Conservation (phyloP, 1,139 yeast genomes). For the Candida sp. region DNA sequence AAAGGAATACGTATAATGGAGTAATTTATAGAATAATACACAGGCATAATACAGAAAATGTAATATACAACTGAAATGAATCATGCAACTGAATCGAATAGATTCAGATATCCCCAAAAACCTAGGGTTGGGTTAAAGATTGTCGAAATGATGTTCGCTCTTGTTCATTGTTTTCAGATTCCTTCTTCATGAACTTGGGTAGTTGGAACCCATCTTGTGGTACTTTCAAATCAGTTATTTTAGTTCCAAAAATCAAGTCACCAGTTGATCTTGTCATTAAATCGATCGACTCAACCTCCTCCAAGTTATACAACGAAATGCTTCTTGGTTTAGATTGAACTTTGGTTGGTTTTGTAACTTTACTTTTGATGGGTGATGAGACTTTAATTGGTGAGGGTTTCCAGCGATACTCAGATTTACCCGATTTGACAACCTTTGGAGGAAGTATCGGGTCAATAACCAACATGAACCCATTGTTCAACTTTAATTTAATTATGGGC, state of each 20-base stretch:
- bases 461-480: slow-evolving; percentile 26
- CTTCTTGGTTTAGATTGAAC: not conserved
- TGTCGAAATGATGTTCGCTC: not conserved
- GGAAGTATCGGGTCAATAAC: slow-evolving; percentile 28
- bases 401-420: not conserved
- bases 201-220: slow-evolving; percentile 4
- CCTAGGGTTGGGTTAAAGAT: not conserved
- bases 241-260: slow-evolving; percentile 3
- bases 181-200: slow-evolving; percentile 1
- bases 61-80: not conserved
- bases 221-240: not conserved
- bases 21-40: not conserved
- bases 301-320: not conserved
- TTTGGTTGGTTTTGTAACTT: not conserved
- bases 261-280: not conserved
- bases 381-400: not conserved
- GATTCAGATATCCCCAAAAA: not conserved
- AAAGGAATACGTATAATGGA: slow-evolving; percentile 1
- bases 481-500: slow-evolving; percentile 21
- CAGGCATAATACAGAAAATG: not conserved
- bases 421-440: slow-evolving; percentile 17
- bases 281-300: not conserved
- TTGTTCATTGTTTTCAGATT: not conserved
- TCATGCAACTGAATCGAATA: not conserved
- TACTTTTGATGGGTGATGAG: not conserved